phyloP scores from a whole-genome alignment of 148 eudicot species.

The Chenopodium album region DNA sequence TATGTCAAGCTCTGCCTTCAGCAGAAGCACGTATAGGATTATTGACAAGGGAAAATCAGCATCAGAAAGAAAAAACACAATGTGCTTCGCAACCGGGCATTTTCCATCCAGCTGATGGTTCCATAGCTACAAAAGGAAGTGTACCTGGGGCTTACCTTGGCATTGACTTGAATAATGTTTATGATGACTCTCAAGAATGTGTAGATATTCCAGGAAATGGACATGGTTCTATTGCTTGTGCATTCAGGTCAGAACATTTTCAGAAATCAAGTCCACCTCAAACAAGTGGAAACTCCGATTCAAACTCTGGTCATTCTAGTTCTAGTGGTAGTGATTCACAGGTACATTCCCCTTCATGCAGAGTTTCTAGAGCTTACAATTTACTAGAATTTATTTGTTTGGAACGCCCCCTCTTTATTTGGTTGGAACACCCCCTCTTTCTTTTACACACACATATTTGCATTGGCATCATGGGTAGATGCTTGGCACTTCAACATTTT shows the following conservation, averaged over 20 bases:
- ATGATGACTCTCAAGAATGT: slow-evolving; percentile 62
- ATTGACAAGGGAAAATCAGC: slow-evolving; percentile 24
- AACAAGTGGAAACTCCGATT: slow-evolving; percentile 71
- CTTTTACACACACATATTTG: neutral
- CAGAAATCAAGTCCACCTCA: slow-evolving; percentile 74
- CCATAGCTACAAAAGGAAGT: slow-evolving; percentile 33
- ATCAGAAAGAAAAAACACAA: slow-evolving; percentile 26
- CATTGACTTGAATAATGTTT: slow-evolving; percentile 77
- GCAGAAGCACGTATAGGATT: slow-evolving; percentile 30
- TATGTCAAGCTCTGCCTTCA: slow-evolving; percentile 28
- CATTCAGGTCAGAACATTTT: slow-evolving; percentile 42
- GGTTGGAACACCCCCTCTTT: neutral
- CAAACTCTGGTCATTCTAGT: slow-evolving; percentile 62
- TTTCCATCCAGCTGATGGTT: slow-evolving; percentile 23
- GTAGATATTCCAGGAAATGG: slow-evolving; percentile 34
- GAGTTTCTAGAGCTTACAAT: neutral
- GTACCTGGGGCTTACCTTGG: slow-evolving; percentile 26
- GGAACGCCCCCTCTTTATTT: neutral
- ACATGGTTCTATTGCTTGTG: slow-evolving; percentile 31
- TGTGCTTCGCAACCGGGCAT: slow-evolving; percentile 31
- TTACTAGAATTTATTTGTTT: neutral
- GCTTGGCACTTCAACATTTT: neutral
- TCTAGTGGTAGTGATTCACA: slow-evolving; percentile 80
- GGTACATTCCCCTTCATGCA: slow-evolving; percentile 39
- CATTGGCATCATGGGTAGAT: neutral